phyloP scores from a whole-genome alignment of 176 grass and related monocot genomes.

The Oryza officinalis region DNA sequence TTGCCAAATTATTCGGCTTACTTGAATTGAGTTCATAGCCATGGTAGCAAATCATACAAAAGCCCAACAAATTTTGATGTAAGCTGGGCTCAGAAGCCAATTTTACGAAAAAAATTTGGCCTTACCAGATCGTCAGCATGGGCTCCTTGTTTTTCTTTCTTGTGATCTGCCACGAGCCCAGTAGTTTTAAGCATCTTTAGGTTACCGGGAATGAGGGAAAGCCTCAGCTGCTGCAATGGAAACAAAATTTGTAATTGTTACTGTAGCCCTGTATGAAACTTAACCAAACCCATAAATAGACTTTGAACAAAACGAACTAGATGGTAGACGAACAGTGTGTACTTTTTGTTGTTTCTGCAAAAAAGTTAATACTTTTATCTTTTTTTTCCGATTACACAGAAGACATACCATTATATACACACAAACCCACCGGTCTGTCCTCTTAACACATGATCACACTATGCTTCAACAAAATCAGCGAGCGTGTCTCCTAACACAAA shows the following conservation, averaged over 20 bases:
- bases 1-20: too few relatives aligned
- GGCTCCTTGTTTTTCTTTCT: background rate
- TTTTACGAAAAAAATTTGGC: background rate
- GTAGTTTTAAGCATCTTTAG: background rate
- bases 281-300: background rate
- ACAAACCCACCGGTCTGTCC: too few relatives aligned
- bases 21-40: too few relatives aligned
- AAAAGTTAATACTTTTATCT: background rate
- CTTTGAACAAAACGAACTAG: background rate
- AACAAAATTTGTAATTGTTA: background rate
- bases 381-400: too few relatives aligned
- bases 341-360: background rate
- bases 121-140: background rate
- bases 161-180: background rate
- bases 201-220: background rate
- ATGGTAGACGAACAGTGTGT: too few relatives aligned
- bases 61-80: background rate
- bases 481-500: too few relatives aligned
- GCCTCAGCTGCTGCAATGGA: background rate
- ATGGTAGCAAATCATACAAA: too few relatives aligned
- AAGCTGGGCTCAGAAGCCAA: background rate
- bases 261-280: background rate
- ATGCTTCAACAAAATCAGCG: too few relatives aligned
- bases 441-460: too few relatives aligned
- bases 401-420: too few relatives aligned